Evolutionary conservation across 345 rosid genomes (phyloP).

Genomic region (Excoecaria cochinchinensis): DNA sequence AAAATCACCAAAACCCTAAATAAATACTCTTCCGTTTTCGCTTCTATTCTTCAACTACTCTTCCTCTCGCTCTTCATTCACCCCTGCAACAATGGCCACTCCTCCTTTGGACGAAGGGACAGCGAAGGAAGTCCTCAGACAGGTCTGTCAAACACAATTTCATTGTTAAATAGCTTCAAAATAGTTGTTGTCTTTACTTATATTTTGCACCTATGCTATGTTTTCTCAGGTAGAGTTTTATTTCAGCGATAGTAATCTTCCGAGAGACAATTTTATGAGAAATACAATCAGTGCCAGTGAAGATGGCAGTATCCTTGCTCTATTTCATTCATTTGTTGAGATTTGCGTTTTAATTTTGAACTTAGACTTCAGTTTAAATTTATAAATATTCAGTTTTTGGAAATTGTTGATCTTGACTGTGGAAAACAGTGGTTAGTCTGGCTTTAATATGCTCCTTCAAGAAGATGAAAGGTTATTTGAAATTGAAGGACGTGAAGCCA

Average conservation of each 20-base stretch:
- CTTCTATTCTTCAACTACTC: background rate
- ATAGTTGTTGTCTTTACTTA: background rate
- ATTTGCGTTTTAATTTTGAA: background rate
- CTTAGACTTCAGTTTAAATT: background rate
- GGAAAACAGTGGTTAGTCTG: slow-evolving; percentile 67
- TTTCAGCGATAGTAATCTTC: slow-evolving; percentile 92
- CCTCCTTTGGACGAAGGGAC: slow-evolving; percentile 59
- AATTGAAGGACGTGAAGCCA: slow-evolving; percentile 56
- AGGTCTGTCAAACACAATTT: slow-evolving; percentile 37
- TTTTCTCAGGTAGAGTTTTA: slow-evolving; percentile 79
- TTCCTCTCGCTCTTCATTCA: background rate
- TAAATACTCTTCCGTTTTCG: background rate
- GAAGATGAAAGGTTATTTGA: slow-evolving; percentile 84
- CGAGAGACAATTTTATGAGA: slow-evolving; percentile 71
- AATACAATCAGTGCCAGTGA: slow-evolving; percentile 58
- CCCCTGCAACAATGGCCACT: slow-evolving; percentile 48
- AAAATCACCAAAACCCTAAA: slow-evolving; percentile 8
- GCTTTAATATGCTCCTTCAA: slow-evolving; percentile 87
- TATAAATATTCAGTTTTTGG: background rate
- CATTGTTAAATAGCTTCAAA: background rate
- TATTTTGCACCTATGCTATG: background rate
- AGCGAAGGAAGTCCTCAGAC: slow-evolving; percentile 71
- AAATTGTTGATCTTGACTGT: slow-evolving; percentile 37
- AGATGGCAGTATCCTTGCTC: slow-evolving; percentile 71
- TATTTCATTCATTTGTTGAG: background rate